These are phyloP conservation scores for Calophaca sinica DNA, from an alignment of 306 rosid species.

Conservation along the genomic window DNA sequence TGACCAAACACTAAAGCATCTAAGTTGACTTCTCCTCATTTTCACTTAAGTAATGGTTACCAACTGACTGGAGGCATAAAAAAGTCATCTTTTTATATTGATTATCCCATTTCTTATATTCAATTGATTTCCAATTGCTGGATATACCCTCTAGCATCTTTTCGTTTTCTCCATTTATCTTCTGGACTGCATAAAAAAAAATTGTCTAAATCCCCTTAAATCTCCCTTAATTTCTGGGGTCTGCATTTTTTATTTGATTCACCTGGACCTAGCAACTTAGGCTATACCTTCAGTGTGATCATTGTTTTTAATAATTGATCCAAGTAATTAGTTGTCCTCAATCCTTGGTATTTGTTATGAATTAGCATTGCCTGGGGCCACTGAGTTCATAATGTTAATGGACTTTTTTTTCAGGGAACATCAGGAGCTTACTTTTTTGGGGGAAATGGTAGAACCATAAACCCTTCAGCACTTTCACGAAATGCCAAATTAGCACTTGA, in stretches of 20 bases:
- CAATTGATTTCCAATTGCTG: not conserved
- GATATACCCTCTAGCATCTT: constrained; percentile 22
- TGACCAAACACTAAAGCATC: constrained; percentile 25
- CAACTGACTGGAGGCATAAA: constrained; percentile 12
- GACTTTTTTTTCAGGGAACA: constrained; percentile 63
- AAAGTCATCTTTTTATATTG: not conserved
- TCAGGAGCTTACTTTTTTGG: constrained; percentile 84
- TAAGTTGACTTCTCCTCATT: constrained; percentile 4
- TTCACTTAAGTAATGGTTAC: not conserved
- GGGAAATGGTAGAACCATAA: constrained; percentile 68
- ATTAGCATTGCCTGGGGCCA: constrained; percentile 5
- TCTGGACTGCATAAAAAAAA: constrained; percentile 1
- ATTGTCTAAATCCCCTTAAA: not conserved
- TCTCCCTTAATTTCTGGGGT: not conserved
- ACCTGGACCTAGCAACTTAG: not conserved
- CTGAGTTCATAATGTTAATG: constrained; percentile 25
- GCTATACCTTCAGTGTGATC: constrained; percentile 11
- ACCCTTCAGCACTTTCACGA: constrained; percentile 63
- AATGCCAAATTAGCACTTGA: constrained; percentile 63
- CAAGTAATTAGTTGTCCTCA: constrained; percentile 17
- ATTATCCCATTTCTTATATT: not conserved
- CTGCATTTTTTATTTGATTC: not conserved
- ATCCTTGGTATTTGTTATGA: constrained; percentile 2
- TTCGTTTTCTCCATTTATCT: constrained; percentile 34
- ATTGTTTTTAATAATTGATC: constrained; percentile 35